Base-by-base conservation (phyloP, 768 basidiomycete genomes). In the Termitomyces sp. region DNA sequence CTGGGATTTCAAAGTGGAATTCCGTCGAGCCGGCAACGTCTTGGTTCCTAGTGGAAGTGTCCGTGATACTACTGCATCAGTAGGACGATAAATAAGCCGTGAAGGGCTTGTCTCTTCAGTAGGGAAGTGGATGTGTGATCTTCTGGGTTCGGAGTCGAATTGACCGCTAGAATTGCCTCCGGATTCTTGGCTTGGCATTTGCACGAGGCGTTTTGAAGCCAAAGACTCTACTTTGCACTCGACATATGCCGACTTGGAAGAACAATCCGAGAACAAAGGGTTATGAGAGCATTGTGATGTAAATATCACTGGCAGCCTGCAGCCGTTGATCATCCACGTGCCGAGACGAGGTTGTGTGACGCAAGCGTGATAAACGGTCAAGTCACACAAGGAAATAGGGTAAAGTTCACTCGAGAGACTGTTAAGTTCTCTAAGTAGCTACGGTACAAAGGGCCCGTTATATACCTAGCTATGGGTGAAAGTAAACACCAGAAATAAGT, bases 61-160 rank as follows among this genome's bases (percentile, higher is more conserved):
- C 30, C 37, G 38, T 50, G 49, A 53, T 37, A 43, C 51, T 35
- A 41, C 24, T n/a, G 48, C 19, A 34, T 60, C 60, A 37, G 32
- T 32, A 32, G 60, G 24, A 21, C 48, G 51, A 41, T 53, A 43
- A 40, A 51, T 44, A 32, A 41, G 41, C 2, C 54, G 53, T 17
- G 47, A 48, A 51, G 61, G 56, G 14, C 48, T 58, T 46, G 58
- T 22, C 15, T 52, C 48, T 45, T 62, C 59, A 14, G 35, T 47
- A 14, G 64, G 59, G 26, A 63, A 62, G 52, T 63, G 62, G 14
- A 65, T 64, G 22, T 51, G 63, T 19, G 65, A 59, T 32, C 49
- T 57, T 50, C 47, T 60, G 32, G 57, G 48, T 44, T 58, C 57
- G 19, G 58, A 61, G 37, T 61, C 58, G 32, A 57, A 41, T 37